Evolutionary conservation across 1,284 basidiomycete species (phyloP), one percentile per base, ranked within the genome.

Genomic region (Ustilago bromivora): DNA sequence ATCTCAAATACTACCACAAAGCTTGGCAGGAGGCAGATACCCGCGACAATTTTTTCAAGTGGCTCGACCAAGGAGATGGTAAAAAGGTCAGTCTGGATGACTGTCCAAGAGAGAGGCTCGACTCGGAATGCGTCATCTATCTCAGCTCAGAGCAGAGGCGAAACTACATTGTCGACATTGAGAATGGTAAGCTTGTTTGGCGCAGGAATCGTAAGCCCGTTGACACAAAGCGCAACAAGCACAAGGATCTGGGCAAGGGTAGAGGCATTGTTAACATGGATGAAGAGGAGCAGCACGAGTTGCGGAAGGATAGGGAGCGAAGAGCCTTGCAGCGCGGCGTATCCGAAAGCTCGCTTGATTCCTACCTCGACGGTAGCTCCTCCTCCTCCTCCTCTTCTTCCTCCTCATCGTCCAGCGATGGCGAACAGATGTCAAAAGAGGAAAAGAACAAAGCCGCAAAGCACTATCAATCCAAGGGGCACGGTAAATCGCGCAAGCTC

Each of bases 61-160:
- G 92, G 92, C 89, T 94, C 8, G 92, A 94, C 79, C 84, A 88
- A 57, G 92, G 92, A 0, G 89, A 86, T 1, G 93, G 92, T 2
- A 92, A 91, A 79, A 84, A 90, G 28, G 80, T 93, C 9, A 90
- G 90, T 9, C 85, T 93, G 23, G 88, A 89, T 28, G 90, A 92
- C 78, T 92, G 92, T 78, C 88, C 92, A 0, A 87, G 92, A 28
- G 89, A 91, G 53, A 89, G 90, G 62, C 88, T 94, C 32, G 92
- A 93, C 71, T 90, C 88, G 78, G 92, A 93, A 87, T 78, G 85
- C 13, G 72, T 83, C 70, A 78, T 76, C 65, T 83, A 82, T 58
- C 74, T 83, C 55, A 75, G 72, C 56, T 88, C 89, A 3, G 91
- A 92, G 78, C 91, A 93, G 86, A 88, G 92, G 9, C 86, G 91